phyloP scores from a whole-genome alignment of 768 basidiomycete genomes.

The Harrya chromipes region DNA sequence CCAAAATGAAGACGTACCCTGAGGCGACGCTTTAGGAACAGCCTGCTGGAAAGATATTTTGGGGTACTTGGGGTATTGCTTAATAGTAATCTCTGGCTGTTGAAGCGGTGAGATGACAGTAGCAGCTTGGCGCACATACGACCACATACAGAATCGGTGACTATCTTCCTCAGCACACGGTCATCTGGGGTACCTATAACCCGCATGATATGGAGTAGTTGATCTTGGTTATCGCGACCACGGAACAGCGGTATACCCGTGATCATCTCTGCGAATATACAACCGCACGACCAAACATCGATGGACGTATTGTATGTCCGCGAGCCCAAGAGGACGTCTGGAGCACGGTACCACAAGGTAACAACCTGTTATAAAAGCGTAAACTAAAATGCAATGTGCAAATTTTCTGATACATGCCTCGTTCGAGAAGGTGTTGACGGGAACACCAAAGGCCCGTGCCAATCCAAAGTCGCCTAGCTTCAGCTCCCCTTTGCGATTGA shows the following conservation, averaged over 20 bases:
- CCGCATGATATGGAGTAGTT: slow-evolving; percentile 96
- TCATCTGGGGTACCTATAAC: slow-evolving; percentile 95
- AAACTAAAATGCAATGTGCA: not conserved
- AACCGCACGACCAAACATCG: slow-evolving; percentile 98
- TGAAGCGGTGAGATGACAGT: slow-evolving; percentile 7
- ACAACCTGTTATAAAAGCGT: slow-evolving; percentile 66
- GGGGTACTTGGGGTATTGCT: slow-evolving; percentile 84
- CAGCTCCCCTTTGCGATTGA: slow-evolving; percentile 94
- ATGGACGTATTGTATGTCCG: slow-evolving; percentile 98
- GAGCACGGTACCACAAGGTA: slow-evolving; percentile 97
- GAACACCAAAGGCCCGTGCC: slow-evolving; percentile 96
- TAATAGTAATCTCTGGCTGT: slow-evolving; percentile 79
- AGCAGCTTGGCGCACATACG: not conserved
- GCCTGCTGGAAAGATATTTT: slow-evolving; percentile 80
- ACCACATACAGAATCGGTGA: slow-evolving; percentile 75
- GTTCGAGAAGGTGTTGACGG: slow-evolving; percentile 98
- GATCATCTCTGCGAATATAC: slow-evolving; percentile 99
- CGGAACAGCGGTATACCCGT: slow-evolving; percentile 95
- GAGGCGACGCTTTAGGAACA: slow-evolving; percentile 80
- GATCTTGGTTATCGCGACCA: slow-evolving; percentile 96
- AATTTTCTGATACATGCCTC: slow-evolving; percentile 49
- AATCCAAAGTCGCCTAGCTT: slow-evolving; percentile 98
- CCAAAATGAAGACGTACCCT: slow-evolving; percentile 46
- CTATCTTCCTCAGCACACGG: slow-evolving; percentile 81
- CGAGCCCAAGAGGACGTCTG: slow-evolving; percentile 95